Evolutionary conservation across 2,329 filamentous ascomycete genomes (phyloP).

Genomic region (Harringtonia aguacate): DNA sequence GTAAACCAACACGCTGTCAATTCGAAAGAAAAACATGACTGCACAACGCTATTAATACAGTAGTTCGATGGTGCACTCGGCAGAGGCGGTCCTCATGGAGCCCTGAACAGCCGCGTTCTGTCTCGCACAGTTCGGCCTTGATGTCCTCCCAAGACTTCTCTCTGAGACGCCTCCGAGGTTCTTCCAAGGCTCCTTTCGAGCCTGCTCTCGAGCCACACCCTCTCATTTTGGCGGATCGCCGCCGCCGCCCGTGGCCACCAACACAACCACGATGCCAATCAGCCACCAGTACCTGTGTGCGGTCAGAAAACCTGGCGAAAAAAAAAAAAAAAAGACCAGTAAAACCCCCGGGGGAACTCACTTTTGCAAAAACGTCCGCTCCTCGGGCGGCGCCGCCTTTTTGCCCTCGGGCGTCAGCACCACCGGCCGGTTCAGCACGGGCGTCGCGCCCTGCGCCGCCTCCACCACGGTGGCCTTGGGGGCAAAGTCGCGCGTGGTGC

Average conservation of each 20-base stretch:
- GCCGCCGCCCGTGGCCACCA: constrained; percentile 42
- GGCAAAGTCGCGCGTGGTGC: constrained; percentile 54
- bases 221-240: constrained; percentile 26
- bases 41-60: too few species aligned
- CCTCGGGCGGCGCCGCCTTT: constrained; percentile 38
- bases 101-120: too few species aligned
- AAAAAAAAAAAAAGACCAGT: background rate
- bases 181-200: too few species aligned
- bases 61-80: too few species aligned
- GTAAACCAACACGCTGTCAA: too few species aligned
- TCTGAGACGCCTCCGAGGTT: too few species aligned
- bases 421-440: constrained; percentile 53
- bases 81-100: too few species aligned
- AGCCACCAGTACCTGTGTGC: constrained; percentile 60
- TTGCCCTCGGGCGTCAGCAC: constrained; percentile 50
- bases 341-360: constrained; percentile 24
- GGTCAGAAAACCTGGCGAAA: background rate
- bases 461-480: constrained; percentile 44
- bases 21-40: too few species aligned
- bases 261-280: constrained; percentile 39
- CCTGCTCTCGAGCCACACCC: too few species aligned
- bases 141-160: too few species aligned
- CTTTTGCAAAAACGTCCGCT: constrained; percentile 60
- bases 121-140: too few species aligned
- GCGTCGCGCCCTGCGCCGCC: constrained; percentile 39